Evolutionary conservation across 2,329 filamentous ascomycete species (phyloP).

Genomic region (Apiospora pterosperma): DNA sequence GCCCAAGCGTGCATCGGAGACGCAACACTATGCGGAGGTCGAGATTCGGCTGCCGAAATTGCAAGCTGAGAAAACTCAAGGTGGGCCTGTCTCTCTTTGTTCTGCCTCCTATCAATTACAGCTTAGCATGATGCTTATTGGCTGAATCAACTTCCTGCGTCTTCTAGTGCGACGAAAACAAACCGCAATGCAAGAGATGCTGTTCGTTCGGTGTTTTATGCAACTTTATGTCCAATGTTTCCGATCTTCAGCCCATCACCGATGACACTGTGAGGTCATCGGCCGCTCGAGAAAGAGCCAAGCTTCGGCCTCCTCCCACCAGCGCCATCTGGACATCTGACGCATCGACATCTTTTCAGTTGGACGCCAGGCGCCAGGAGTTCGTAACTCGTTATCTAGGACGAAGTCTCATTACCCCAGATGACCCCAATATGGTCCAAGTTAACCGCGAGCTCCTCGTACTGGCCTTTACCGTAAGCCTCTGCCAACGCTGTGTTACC

Average conservation of each 20-base stretch:
- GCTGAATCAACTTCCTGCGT: conserved; percentile 2
- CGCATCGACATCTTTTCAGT: conserved; percentile 27
- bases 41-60: conserved; percentile 46
- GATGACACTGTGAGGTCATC: conserved; percentile 18
- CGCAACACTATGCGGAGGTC: conserved; percentile 30
- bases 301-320: conserved; percentile 19
- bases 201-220: conserved; percentile 40
- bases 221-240: conserved; percentile 33
- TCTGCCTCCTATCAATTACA: not conserved
- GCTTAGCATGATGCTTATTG: not conserved
- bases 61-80: conserved; percentile 48
- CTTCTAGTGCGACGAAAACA: conserved; percentile 42
- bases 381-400: conserved; percentile 38
- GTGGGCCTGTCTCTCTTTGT: conserved; percentile 20
- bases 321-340: conserved; percentile 23
- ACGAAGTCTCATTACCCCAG: conserved; percentile 32
- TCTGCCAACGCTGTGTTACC: not conserved
- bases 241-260: conserved; percentile 34
- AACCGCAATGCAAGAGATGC: conserved; percentile 40
- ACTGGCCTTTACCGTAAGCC: conserved; percentile 35
- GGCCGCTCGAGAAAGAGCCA: conserved; percentile 12
- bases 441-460: conserved; percentile 35
- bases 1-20: not conserved
- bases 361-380: conserved; percentile 37
- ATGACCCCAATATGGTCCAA: conserved; percentile 32